Conservation (phyloP, 1,284 basidiomycete genomes). For the Cryptococcus deneoformans region DNA sequence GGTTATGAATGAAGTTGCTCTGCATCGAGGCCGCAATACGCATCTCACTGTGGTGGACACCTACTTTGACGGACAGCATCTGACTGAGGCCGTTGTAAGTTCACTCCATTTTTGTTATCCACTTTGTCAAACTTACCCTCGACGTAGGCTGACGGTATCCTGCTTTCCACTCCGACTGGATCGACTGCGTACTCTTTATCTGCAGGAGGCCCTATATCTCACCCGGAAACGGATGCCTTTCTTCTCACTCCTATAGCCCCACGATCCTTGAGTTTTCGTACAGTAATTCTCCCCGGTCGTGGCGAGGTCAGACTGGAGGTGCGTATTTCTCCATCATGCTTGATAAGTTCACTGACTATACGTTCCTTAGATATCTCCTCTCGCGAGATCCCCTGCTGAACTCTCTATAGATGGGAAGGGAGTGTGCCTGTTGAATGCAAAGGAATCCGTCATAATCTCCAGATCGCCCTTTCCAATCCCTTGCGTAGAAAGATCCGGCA, state of each 20-base stretch:
- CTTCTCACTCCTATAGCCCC: conserved; percentile 95
- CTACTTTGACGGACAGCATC: conserved; percentile 90
- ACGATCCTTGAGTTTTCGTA: conserved; percentile 85
- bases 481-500: conserved; percentile 81
- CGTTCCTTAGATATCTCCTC: conserved; percentile 67
- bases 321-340: conserved; percentile 33
- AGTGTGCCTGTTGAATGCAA: conserved; percentile 68
- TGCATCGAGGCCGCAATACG: conserved; percentile 87
- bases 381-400: conserved; percentile 79
- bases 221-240: conserved; percentile 84
- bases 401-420: conserved; percentile 86
- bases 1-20: conserved; percentile 95
- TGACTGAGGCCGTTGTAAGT: conserved; percentile 91
- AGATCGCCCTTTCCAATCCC: conserved; percentile 88
- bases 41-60: conserved; percentile 94
- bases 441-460: conserved; percentile 79
- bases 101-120: background rate
- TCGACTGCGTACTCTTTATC: conserved; percentile 97
- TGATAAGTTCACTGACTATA: background rate
- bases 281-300: conserved; percentile 80
- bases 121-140: background rate
- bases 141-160: conserved; percentile 82
- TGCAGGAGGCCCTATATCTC: conserved; percentile 93
- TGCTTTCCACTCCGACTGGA: conserved; percentile 93
- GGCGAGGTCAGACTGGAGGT: conserved; percentile 79